A percentile compares a stretch with the other conserved stretches of the same genome.
Evolutionary conservation across 129 eudicot species (phyloP).

Genomic region (Erigeron canadensis): DNA sequence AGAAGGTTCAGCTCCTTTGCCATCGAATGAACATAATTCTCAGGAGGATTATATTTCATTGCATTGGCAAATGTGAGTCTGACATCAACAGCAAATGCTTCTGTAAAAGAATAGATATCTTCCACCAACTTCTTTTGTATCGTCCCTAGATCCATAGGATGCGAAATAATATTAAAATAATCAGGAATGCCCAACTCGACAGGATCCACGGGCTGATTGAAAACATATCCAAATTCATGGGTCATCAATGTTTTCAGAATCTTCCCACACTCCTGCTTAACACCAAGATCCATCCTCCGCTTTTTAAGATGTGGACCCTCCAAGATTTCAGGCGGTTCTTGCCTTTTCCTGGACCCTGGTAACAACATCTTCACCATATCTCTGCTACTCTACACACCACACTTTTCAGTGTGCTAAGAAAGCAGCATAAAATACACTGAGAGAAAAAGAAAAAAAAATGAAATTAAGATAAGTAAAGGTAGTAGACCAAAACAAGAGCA

Average conservation of each 20-base stretch:
- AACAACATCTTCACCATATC: slow-evolving; percentile 33
- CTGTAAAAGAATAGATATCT: slow-evolving; percentile 40
- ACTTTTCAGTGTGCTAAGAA: slow-evolving; percentile 8
- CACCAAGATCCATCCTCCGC: slow-evolving; percentile 51
- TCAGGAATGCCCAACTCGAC: slow-evolving; percentile 54
- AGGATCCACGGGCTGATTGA: slow-evolving; percentile 73
- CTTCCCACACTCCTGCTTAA: slow-evolving; percentile 40
- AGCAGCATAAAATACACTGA: neutral
- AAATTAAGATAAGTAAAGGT: neutral
- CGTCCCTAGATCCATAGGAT: slow-evolving; percentile 88
- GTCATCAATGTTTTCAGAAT: slow-evolving; percentile 51
- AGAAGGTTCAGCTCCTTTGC: slow-evolving; percentile 47
- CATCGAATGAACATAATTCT: slow-evolving; percentile 33
- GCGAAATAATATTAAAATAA: slow-evolving; percentile 48
- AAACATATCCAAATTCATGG: slow-evolving; percentile 35
- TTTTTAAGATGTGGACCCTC: slow-evolving; percentile 43
- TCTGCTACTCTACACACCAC: slow-evolving; percentile 15
- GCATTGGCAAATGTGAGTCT: slow-evolving; percentile 72
- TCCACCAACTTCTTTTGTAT: slow-evolving; percentile 43
- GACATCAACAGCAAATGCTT: slow-evolving; percentile 67
- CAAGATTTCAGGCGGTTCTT: slow-evolving; percentile 27
- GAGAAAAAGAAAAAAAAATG: neutral
- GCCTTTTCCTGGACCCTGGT: slow-evolving; percentile 49
- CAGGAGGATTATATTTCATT: slow-evolving; percentile 66
- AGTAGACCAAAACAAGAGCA: neutral